Evolutionary conservation across 352 stramenopile species (phyloP), one percentile per base, ranked within the genome.

Genomic region (Globisporangium megalacanthum): DNA sequence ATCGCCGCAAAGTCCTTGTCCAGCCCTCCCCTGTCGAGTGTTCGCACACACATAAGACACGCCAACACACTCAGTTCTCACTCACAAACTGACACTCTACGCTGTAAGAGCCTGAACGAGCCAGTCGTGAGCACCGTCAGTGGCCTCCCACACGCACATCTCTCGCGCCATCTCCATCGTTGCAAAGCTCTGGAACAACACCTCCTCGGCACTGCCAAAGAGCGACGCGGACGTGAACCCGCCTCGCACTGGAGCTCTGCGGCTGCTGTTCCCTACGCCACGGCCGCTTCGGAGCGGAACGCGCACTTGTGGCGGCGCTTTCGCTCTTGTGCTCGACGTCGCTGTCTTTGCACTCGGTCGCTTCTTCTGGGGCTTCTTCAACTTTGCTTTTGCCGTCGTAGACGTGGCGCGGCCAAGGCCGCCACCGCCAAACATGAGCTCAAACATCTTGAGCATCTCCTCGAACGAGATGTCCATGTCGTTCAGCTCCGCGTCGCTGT

Each of bases 401-500:
- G 25, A 29, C 14, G 4, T 36, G 14, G 17, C 53, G 45, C 37
- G 7, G 11, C 22, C 2, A 31, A 51, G 49, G 11, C n/a, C 51
- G 15, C 35, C 49, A 35, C 45, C 49, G 51, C 70, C 70, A 63
- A 89, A 89, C 61, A 89, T 61, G 74, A 89, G 83, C 55, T 89
- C 65, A 36, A 89, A 89, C 79, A 89, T 86, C 61, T 77, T 75
- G 39, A 89, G 74, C 79, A 89, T 89, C 48, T 87, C 77, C 6
- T 87, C 76, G 44, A 86, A 74, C 25, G 78, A 80, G 41, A 73
- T 63, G 49, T 76, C 64, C 25, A 79, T 56, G 35, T 75, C 68
- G 33, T 73, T 65, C n/a, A 69, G 42, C 1, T 49, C 44, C 4
- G 44, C 19, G 50, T 73, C 62, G 3, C 60, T 52, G 0, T 53